Conservation (phyloP, 306 rosid genomes). For the Echinosophora koreensis region DNA sequence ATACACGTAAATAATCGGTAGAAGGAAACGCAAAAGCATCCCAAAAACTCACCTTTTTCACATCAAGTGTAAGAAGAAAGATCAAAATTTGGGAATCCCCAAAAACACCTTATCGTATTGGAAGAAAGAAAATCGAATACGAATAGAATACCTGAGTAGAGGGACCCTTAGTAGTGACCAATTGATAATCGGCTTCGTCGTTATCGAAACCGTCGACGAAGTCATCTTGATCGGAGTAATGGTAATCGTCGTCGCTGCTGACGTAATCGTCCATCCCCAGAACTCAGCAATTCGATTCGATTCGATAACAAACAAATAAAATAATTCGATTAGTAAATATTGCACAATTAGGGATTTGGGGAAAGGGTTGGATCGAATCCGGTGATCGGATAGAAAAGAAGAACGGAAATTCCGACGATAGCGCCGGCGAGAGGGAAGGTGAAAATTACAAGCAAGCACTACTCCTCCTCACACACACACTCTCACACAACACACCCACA, state of each 20-base stretch:
- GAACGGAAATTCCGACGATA: slow-evolving; percentile 44
- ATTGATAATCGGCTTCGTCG: slow-evolving; percentile 60
- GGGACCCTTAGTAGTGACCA: slow-evolving; percentile 64
- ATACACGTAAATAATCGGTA: not conserved
- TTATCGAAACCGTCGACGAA: slow-evolving; percentile 62
- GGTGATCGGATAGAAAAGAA: slow-evolving; percentile 43
- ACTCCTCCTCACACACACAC: not conserved
- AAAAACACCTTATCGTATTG: not conserved
- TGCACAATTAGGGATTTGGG: slow-evolving; percentile 25
- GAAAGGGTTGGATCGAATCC: slow-evolving; percentile 43
- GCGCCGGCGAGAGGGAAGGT: slow-evolving; percentile 29
- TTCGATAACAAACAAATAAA: not conserved
- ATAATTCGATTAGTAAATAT: too few species aligned
- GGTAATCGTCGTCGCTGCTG: slow-evolving; percentile 71
- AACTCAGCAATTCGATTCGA: not conserved
- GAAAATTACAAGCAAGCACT: not conserved
- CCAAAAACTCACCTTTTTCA: not conserved
- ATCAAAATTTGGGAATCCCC: slow-evolving; percentile 25
- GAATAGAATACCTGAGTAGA: slow-evolving; percentile 66
- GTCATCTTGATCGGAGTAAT: slow-evolving; percentile 72
- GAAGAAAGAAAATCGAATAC: not conserved
- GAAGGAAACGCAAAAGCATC: slow-evolving; percentile 7
- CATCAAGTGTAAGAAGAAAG: not conserved
- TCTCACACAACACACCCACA: not conserved
- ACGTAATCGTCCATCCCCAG: slow-evolving; percentile 61